These are phyloP conservation scores for Apiospora koreana DNA, from an alignment of 2,329 filamentous ascomycete genomes.

Conservation along the genomic window DNA sequence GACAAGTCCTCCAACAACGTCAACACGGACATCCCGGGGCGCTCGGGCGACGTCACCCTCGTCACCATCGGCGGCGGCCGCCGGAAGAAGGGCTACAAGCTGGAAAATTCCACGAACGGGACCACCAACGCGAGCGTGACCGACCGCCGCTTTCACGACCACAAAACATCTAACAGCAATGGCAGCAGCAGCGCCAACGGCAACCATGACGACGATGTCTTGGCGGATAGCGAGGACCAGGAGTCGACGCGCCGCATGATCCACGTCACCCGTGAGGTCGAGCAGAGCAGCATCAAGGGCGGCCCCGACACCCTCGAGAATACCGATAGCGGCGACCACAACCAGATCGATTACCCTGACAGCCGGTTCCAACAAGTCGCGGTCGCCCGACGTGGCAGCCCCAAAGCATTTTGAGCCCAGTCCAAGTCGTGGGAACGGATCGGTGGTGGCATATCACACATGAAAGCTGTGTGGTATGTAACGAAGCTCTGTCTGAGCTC, in stretches of 20 bases:
- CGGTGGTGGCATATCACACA: neutral
- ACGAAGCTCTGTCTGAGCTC: too few relatives aligned
- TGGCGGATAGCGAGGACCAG: neutral
- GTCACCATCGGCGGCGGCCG: slow-evolving; percentile 16
- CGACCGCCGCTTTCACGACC: slow-evolving; percentile 11
- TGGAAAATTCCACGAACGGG: slow-evolving; percentile 6
- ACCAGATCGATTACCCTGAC: neutral
- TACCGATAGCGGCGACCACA: neutral
- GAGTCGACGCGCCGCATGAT: slow-evolving; percentile 14
- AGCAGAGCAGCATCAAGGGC: neutral
- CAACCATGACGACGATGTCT: neutral
- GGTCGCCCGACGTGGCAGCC: neutral
- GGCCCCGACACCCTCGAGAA: neutral
- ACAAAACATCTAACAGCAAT: neutral
- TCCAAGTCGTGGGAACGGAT: neutral
- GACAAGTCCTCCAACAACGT: neutral
- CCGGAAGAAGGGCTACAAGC: slow-evolving; percentile 6
- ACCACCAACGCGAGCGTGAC: neutral
- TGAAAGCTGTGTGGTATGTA: too few relatives aligned
- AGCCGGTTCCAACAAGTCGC: neutral
- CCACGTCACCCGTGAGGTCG: slow-evolving; percentile 13
- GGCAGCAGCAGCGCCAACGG: neutral
- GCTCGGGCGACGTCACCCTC: slow-evolving; percentile 15
- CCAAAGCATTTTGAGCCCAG: neutral
- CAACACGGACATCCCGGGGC: neutral